Conservation (phyloP, 2,329 filamentous ascomycete species). For the Penicillium italicum region DNA sequence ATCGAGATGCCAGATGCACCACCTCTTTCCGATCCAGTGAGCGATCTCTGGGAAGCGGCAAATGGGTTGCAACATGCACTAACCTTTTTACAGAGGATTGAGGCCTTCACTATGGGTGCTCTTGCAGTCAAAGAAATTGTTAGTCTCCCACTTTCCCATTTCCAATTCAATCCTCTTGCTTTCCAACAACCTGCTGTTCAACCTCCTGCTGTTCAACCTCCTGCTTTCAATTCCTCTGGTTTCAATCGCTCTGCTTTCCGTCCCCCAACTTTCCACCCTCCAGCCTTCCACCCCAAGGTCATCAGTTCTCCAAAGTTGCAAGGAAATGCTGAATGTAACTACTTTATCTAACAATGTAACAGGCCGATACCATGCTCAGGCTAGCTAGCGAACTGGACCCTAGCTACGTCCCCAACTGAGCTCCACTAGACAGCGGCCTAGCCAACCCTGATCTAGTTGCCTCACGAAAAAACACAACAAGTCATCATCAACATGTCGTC, state of each 20-base stretch:
- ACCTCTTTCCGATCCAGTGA: conserved; percentile 2
- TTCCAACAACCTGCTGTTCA: background rate
- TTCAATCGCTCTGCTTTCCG: background rate
- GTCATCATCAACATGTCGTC: background rate
- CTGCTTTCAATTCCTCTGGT: no score
- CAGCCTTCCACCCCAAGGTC: background rate
- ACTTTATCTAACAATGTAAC: background rate
- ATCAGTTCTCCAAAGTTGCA: background rate
- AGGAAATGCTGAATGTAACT: background rate
- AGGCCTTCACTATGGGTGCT: background rate
- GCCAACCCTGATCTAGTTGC: background rate
- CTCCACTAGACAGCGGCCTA: background rate
- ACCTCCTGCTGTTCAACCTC: no score
- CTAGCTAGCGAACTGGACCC: background rate
- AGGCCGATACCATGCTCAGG: background rate
- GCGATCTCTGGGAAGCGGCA: background rate
- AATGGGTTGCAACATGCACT: background rate
- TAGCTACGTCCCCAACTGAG: background rate
- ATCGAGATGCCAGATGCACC: conserved; percentile 21
- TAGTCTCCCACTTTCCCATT: background rate
- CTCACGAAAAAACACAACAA: background rate
- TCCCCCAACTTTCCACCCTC: background rate
- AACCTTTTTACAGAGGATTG: background rate
- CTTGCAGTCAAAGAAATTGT: background rate
- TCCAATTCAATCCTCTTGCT: background rate